Conservation (phyloP, 345 rosid genomes). For the Populus tremula region DNA sequence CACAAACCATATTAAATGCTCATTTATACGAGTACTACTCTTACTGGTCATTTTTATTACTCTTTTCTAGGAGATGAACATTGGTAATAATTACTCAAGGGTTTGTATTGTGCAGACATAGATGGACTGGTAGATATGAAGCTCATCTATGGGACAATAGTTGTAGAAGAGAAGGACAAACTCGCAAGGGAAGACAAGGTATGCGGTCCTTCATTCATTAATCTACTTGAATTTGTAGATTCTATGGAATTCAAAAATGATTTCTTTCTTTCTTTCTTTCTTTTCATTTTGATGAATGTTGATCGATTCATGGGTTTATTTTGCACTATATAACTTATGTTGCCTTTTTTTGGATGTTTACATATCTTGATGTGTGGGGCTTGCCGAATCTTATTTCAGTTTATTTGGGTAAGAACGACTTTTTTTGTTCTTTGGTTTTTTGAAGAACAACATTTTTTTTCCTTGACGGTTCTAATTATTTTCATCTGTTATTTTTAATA, state of each 20-base stretch:
- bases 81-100: slow-evolving; percentile 6
- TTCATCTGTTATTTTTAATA: background rate
- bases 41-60: background rate
- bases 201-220: background rate
- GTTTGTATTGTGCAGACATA: slow-evolving; percentile 44
- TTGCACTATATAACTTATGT: slow-evolving; percentile 17
- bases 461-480: background rate
- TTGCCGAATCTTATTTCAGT: slow-evolving; percentile 20
- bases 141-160: slow-evolving; percentile 88
- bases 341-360: slow-evolving; percentile 16
- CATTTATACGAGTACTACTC: background rate
- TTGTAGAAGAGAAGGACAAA: slow-evolving; percentile 85
- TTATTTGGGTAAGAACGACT: slow-evolving; percentile 26
- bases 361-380: slow-evolving; percentile 23
- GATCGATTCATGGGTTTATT: background rate
- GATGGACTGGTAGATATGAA: slow-evolving; percentile 88
- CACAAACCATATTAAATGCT: background rate
- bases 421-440: background rate
- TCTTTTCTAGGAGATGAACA: background rate
- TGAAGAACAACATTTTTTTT: background rate
- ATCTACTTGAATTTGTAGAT: background rate
- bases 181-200: slow-evolving; percentile 88
- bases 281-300: background rate
- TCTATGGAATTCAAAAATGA: background rate
- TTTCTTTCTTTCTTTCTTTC: background rate